These are phyloP conservation scores for Krasilnikovozyma curviuscula DNA, from an alignment of 768 basidiomycete species.

Conservation along the genomic window DNA sequence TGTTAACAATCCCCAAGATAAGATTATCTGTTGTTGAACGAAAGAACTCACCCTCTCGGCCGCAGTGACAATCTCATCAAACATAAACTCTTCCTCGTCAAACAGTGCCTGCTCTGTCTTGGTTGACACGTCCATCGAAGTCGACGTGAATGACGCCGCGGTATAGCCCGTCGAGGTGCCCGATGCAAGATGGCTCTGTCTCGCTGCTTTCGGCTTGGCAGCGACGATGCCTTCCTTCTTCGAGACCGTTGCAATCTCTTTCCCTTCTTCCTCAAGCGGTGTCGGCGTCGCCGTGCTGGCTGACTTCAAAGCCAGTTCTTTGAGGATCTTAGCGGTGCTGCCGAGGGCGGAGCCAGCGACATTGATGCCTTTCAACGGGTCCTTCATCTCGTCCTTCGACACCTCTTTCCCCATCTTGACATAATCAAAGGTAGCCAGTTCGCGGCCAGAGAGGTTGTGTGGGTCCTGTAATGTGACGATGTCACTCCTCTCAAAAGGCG, in stretches of 20 bases:
- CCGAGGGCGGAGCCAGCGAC: slow-evolving; percentile 29
- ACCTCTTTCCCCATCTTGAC: slow-evolving; percentile 27
- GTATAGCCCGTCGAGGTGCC: slow-evolving; percentile 47
- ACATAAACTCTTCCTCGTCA: slow-evolving; percentile 99
- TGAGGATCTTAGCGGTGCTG: slow-evolving; percentile 26
- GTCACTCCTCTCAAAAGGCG: slow-evolving; percentile 68
- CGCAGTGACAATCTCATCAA: slow-evolving; percentile 68
- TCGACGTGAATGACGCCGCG: slow-evolving; percentile 85
- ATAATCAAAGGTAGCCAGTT: slow-evolving; percentile 30
- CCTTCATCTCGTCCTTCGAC: slow-evolving; percentile 18
- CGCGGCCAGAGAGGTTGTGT: slow-evolving; percentile 25
- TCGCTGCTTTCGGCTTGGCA: slow-evolving; percentile 9
- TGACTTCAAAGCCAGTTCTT: slow-evolving; percentile 25
- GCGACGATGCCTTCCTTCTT: slow-evolving; percentile 12
- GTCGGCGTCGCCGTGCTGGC: not conserved
- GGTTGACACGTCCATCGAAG: slow-evolving; percentile 60
- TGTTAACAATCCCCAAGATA: too few species aligned
- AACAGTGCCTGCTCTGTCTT: slow-evolving; percentile 64
- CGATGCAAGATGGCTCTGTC: slow-evolving; percentile 17
- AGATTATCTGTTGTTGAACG: too few species aligned
- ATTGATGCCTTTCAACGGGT: slow-evolving; percentile 28
- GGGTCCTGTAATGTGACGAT: slow-evolving; percentile 70
- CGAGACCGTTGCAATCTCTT: too few species aligned
- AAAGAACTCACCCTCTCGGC: slow-evolving; percentile 82
- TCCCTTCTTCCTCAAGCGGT: slow-evolving; percentile 4